Base-by-base conservation (phyloP, 2,329 filamentous ascomycete species). In the Hypoxylon rubiginosum region DNA sequence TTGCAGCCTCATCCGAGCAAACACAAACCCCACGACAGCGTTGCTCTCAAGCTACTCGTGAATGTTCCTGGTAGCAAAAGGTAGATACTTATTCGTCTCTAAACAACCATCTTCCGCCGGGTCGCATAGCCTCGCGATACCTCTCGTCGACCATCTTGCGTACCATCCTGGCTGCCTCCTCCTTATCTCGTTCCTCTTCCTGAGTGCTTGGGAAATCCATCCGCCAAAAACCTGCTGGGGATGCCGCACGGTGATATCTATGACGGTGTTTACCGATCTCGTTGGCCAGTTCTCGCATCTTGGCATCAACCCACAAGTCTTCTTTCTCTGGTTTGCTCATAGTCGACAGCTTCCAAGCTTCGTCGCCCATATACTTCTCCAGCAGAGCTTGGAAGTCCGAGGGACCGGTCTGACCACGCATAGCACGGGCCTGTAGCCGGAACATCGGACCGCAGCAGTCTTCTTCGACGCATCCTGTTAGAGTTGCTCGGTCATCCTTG, bases 201-300 rank as follows among this genome's bases (percentile, higher is more conserved):
- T 98, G 96, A 1, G 96, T 97, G 26, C 83, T 89, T 1, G 95
- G 94, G 76, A 99, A 97, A 71, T 97, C 95, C 1, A 91, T 86
- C 58, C 92, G 86, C 96, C 96, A 99, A 76, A 93, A 98, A 0
- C 94, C 94, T 1, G 93, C 93, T 11, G 96, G 94, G 9, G 91
- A 93, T 48, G 82, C 84, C 67, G 87, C 85, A 54, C 93, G 86
- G 64, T 90, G 87, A 78, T 91, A 94, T 28, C 89, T 85, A 71
- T 95, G 87, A 60, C 91, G 86, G 79, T 97, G 94, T 75, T 86
- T 93, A 5, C 94, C 94, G 76, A 88, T 89, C 66, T 87, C 86
- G 74, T 94, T 90, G 1, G 94, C 91, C 68, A 97, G 82, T 52
- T 90, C 84, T 74, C 88, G 87, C 0, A 89, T 90, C 74, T 90